Evolutionary conservation across 1,284 basidiomycete genomes (phyloP).

Genomic region (Ustilago hordei): DNA sequence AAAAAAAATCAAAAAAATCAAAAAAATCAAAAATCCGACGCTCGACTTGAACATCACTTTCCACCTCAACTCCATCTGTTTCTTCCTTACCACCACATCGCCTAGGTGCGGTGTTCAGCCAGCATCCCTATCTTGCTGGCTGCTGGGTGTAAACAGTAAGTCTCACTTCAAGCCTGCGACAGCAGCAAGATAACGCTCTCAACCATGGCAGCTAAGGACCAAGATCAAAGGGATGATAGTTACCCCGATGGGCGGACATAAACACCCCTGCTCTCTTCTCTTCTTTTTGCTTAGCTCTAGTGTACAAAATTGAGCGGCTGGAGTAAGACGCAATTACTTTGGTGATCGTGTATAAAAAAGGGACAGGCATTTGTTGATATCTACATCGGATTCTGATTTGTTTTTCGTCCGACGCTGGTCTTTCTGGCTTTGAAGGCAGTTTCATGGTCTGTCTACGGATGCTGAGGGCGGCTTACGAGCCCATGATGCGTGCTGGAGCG

Average conservation of each 20-base stretch:
- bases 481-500: background rate
- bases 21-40: background rate
- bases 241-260: slow-evolving; percentile 58
- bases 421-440: background rate
- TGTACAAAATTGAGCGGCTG: slow-evolving; percentile 55
- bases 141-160: slow-evolving; percentile 9
- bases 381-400: slow-evolving; percentile 57
- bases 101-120: background rate
- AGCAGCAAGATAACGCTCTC: background rate
- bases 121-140: slow-evolving; percentile 3
- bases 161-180: background rate
- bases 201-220: background rate
- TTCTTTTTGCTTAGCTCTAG: slow-evolving; percentile 41
- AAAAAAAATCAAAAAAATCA: slow-evolving; percentile 4
- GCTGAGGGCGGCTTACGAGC: background rate
- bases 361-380: slow-evolving; percentile 55
- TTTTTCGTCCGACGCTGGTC: background rate
- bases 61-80: background rate
- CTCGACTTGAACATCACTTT: background rate
- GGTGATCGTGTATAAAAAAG: slow-evolving; percentile 39
- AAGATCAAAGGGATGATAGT: slow-evolving; percentile 36
- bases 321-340: slow-evolving; percentile 32
- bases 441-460: background rate
- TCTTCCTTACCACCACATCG: slow-evolving; percentile 19
- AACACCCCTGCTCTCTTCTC: slow-evolving; percentile 44